phyloP scores from a whole-genome alignment of 2,329 filamentous ascomycete species.

The Pseudogymnoascus pannorum region DNA sequence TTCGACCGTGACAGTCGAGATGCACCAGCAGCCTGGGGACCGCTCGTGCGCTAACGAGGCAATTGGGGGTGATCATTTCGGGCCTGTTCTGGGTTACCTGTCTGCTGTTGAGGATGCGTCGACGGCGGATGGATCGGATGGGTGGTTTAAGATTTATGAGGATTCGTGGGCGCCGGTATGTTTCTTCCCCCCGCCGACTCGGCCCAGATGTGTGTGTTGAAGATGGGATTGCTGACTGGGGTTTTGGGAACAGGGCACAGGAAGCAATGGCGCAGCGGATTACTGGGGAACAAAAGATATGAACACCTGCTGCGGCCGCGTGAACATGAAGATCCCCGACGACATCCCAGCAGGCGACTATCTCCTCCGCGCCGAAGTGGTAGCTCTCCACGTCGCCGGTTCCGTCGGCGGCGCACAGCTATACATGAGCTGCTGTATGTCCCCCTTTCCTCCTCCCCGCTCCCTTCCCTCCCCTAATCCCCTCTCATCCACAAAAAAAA shows the following conservation, averaged over 20 bases:
- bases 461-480: background rate
- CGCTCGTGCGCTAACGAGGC: constrained; percentile 41
- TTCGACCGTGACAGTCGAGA: constrained; percentile 42
- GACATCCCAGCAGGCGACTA: constrained; percentile 48
- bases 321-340: constrained; percentile 42
- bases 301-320: constrained; percentile 37
- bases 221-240: background rate
- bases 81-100: constrained; percentile 46
- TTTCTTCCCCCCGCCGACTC: no score
- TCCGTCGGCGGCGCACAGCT: constrained; percentile 32
- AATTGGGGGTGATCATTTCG: constrained; percentile 48
- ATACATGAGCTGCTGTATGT: constrained; percentile 30
- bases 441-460: background rate
- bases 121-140: constrained; percentile 35
- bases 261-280: background rate
- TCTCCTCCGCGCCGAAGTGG: constrained; percentile 46
- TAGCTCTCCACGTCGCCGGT: constrained; percentile 47
- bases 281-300: constrained; percentile 15
- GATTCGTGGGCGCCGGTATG: constrained; percentile 32
- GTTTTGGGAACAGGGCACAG: background rate
- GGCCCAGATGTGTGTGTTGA: no score
- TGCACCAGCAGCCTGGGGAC: constrained; percentile 48
- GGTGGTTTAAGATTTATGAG: constrained; percentile 48
- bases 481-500: constrained; percentile 24
- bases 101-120: constrained; percentile 42